A percentile compares a stretch with the other conserved stretches of the same genome.
phyloP scores from a whole-genome alignment of 2,329 filamentous ascomycete genomes.

The Paraphoma sp. region DNA sequence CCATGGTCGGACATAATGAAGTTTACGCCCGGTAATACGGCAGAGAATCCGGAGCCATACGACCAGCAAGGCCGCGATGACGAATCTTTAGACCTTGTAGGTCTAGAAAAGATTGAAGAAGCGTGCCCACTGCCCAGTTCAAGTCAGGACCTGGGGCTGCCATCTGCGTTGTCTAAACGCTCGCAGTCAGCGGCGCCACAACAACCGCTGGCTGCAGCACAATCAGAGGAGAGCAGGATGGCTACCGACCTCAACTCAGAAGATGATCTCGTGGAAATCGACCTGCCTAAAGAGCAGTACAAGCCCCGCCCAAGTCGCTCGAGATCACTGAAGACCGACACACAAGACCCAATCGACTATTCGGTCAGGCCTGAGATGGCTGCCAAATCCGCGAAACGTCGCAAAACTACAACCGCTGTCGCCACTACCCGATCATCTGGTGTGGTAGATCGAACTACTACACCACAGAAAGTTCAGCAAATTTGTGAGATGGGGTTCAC shows the following conservation, averaged over 20 bases:
- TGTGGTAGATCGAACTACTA: slow-evolving; percentile 13
- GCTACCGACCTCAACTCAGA: slow-evolving; percentile 15
- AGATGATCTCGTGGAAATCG: slow-evolving; percentile 31
- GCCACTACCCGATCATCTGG: slow-evolving; percentile 3
- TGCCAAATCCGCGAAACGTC: slow-evolving; percentile 27
- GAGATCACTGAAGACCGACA: slow-evolving; percentile 34
- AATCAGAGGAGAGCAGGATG: slow-evolving; percentile 7
- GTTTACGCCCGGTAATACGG: slow-evolving; percentile 19
- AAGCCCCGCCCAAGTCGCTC: slow-evolving; percentile 47
- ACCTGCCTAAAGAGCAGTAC: slow-evolving; percentile 41
- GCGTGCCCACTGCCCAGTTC: not conserved
- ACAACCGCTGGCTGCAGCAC: not conserved
- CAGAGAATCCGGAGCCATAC: slow-evolving; percentile 16
- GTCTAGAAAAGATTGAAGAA: not conserved
- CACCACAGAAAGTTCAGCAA: slow-evolving; percentile 38
- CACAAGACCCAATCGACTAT: slow-evolving; percentile 34
- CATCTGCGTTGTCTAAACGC: not conserved
- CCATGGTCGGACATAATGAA: slow-evolving; percentile 47
- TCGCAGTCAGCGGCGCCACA: not conserved
- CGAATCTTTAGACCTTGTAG: not conserved
- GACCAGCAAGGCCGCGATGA: slow-evolving; percentile 5
- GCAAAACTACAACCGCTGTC: slow-evolving; percentile 24
- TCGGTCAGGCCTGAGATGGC: slow-evolving; percentile 38
- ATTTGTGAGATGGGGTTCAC: slow-evolving; percentile 48
- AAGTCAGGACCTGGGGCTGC: not conserved